phyloP scores from a whole-genome alignment of 129 eudicot species.

The Flaveria linearis region DNA sequence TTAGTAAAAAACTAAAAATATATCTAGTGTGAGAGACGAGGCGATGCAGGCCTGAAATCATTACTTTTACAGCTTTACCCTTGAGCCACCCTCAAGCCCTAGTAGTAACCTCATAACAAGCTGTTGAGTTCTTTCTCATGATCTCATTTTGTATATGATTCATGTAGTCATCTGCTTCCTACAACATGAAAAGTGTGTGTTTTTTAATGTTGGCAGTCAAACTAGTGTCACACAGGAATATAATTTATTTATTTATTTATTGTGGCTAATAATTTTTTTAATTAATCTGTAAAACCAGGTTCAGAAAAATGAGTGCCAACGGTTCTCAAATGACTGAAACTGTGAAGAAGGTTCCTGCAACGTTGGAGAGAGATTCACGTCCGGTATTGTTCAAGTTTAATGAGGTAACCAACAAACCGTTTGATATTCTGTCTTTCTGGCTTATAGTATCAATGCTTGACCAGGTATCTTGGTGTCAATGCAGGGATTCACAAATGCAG shows the following conservation, averaged over 20 bases:
- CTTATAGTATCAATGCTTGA: not conserved
- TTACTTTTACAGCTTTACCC: not conserved
- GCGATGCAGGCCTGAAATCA: not conserved
- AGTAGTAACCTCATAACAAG: not conserved
- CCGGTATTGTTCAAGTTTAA: slow-evolving; percentile 83
- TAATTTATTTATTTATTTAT: not conserved
- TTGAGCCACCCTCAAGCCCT: not conserved
- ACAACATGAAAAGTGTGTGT: not conserved
- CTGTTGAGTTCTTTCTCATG: not conserved
- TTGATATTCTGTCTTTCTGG: not conserved
- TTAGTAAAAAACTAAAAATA: not conserved
- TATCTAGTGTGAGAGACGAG: not conserved
- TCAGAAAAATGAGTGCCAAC: slow-evolving; percentile 52
- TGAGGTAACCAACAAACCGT: slow-evolving; percentile 51
- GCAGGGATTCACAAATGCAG: slow-evolving; percentile 98
- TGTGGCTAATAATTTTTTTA: slow-evolving; percentile 10
- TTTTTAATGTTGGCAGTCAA: not conserved
- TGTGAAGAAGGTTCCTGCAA: slow-evolving; percentile 42
- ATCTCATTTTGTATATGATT: not conserved
- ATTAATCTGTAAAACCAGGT: slow-evolving; percentile 51
- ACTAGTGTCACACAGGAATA: not conserved
- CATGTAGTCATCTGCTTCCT: not conserved
- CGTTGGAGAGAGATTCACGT: slow-evolving; percentile 64
- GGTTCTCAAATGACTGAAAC: slow-evolving; percentile 45
- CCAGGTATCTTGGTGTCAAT: slow-evolving; percentile 9